Conservation (phyloP, 257 asterid species). For the Galeopsis tetrahit region DNA sequence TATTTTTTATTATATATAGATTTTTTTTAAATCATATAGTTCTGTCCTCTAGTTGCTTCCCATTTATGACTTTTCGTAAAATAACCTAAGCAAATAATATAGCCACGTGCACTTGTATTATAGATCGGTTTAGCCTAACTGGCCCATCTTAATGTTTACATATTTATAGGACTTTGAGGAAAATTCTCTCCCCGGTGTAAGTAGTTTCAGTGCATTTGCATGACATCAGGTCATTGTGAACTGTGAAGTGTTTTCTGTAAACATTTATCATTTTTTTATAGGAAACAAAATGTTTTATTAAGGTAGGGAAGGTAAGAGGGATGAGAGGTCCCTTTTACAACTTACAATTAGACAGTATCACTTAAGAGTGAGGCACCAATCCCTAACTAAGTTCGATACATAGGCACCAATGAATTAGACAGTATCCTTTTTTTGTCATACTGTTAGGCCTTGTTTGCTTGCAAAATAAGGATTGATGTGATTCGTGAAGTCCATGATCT, state of each 20-base stretch:
- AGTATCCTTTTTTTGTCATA: background rate
- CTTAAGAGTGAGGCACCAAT: too few species aligned
- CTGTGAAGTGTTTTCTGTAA: background rate
- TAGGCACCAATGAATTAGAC: background rate
- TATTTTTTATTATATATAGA: background rate
- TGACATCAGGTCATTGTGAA: background rate
- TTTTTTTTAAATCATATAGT: background rate
- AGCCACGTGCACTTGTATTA: background rate
- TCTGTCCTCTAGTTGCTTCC: background rate
- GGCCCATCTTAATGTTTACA: background rate
- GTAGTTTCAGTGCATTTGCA: background rate
- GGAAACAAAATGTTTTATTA: too few species aligned
- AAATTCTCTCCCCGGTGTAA: background rate
- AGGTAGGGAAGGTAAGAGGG: too few species aligned
- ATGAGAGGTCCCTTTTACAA: too few species aligned
- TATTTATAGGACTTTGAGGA: background rate
- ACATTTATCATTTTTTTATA: background rate
- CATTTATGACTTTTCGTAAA: background rate
- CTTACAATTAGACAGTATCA: too few species aligned
- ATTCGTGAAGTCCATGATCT: background rate
- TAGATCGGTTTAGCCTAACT: slow-evolving; percentile 1
- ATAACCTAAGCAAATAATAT: background rate
- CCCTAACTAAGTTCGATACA: too few species aligned
- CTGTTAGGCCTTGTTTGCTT: background rate
- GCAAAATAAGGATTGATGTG: slow-evolving; percentile 3